Evolutionary conservation across 2,329 filamentous ascomycete genomes (phyloP), one percentile per base, ranked within the genome.

Genomic region (Apiospora pterosperma): DNA sequence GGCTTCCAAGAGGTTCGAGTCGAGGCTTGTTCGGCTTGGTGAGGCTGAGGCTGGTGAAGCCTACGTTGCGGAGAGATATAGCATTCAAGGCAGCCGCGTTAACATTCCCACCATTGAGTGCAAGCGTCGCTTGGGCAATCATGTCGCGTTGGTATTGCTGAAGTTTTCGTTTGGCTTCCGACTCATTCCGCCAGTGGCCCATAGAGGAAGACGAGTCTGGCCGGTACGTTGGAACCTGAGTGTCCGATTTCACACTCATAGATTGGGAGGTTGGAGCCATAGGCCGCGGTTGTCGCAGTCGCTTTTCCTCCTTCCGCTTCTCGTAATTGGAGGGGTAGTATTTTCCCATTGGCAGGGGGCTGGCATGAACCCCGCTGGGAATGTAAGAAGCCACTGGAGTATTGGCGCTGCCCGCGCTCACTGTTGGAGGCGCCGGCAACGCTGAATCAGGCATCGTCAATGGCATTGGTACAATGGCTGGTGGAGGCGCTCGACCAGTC

Each of bases 301-400:
- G 70, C 62, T 72, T 75, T 48, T 72, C 69, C 10, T 76, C 70
- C 61, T 75, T 76, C 61, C 78, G 73, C 34, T 76, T 78, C 68
- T 87, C 84, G 69, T 87, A 89, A 74, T 88, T 88, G 31, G 85
- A 83, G 0, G 87, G 87, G 65, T 89, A 88, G 69, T 89, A 89
- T 75, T 88, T 89, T 28, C 87, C 87, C 75, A 87, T 78, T 0
- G 86, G 84, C 36, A 87, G 75, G 4, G 79, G 75, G 39, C 75
- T 79, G 41, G 81, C 80, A 61, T 82, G 79, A 41, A 81, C 76
- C 2, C 83, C 84, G 31, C 80, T 80, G 7, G 84, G 82, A 36
- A 83, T 77, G 66, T 85, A 86, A 1, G 84, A 84, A 10, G 83
- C 76, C 39, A 85, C 79, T 7, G 83, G 81, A 7, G 80, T 81